Conservation (phyloP, 1,284 basidiomycete genomes). For the Golubevia pallescens region DNA sequence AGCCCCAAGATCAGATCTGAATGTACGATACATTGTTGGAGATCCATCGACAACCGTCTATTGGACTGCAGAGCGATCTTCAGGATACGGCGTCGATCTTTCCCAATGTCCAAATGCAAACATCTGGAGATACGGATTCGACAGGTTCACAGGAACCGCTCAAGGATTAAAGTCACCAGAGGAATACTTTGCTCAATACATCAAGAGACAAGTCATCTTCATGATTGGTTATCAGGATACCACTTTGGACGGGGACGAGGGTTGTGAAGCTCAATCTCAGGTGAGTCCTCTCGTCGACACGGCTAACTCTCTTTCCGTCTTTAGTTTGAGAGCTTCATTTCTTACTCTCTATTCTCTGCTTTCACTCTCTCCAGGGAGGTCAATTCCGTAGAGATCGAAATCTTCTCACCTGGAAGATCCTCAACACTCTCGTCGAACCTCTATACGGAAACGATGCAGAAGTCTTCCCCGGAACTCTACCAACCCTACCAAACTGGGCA, state of each 20-base stretch:
- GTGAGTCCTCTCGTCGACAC: too few relatives aligned
- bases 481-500: constrained; percentile 48
- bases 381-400: constrained; percentile 46
- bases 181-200: constrained; percentile 45
- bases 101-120: constrained; percentile 38
- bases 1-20: constrained; percentile 13
- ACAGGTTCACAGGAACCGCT: constrained; percentile 10
- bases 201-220: constrained; percentile 48
- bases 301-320: too few relatives aligned
- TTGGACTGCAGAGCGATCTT: constrained; percentile 40
- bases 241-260: constrained; percentile 35
- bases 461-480: constrained; percentile 37
- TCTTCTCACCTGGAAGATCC: constrained; percentile 57
- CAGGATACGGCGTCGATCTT: too few relatives aligned
- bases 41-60: constrained; percentile 48
- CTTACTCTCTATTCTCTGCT: neutral
- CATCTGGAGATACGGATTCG: constrained; percentile 57
- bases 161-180: constrained; percentile 18
- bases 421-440: constrained; percentile 37
- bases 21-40: constrained; percentile 48
- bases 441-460: neutral
- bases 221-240: constrained; percentile 51
- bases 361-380: constrained; percentile 38
- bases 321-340: too few relatives aligned
- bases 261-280: constrained; percentile 44